These are phyloP conservation scores for Hansenula sp. DNA, from an alignment of 1,139 yeast genomes.

Conservation along the genomic window DNA sequence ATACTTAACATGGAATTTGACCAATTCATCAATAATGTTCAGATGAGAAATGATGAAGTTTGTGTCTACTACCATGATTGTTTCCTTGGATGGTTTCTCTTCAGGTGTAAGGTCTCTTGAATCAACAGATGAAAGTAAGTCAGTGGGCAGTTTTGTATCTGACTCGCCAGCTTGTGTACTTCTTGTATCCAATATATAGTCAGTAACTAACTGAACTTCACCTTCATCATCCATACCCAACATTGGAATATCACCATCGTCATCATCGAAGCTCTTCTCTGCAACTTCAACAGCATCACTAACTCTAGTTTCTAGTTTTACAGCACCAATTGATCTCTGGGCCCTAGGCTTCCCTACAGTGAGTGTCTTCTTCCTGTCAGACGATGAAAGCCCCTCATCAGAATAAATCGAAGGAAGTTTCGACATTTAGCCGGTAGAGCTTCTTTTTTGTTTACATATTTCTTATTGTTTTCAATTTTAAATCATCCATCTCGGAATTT, in stretches of 20 bases:
- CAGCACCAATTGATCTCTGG: conserved; percentile 28
- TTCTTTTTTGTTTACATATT: not conserved
- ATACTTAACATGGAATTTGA: conserved; percentile 35
- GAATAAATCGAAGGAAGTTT: conserved; percentile 45
- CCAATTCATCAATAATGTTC: conserved; percentile 47
- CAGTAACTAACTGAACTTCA: conserved; percentile 44
- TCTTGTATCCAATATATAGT: conserved; percentile 32
- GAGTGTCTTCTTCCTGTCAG: conserved; percentile 30
- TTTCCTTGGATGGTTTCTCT: conserved; percentile 12
- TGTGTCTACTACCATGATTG: conserved; percentile 64
- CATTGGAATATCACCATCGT: conserved; percentile 47
- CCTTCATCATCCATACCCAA: conserved; percentile 42
- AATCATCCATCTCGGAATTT: too few relatives aligned
- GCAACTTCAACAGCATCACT: conserved; percentile 25
- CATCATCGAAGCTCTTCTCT: conserved; percentile 5
- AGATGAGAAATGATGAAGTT: conserved; percentile 72
- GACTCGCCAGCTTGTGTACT: conserved; percentile 2
- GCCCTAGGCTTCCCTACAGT: conserved; percentile 33
- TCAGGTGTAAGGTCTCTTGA: conserved; percentile 20
- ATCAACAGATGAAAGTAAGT: not conserved
- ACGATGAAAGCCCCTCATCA: conserved; percentile 33
- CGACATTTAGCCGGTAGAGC: conserved; percentile 5
- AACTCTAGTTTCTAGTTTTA: conserved; percentile 34
- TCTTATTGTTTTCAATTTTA: not conserved
- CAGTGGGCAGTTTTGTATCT: conserved; percentile 3